Conservation (phyloP, 495 filamentous ascomycete species). For the Parachaetomium inaequale region DNA sequence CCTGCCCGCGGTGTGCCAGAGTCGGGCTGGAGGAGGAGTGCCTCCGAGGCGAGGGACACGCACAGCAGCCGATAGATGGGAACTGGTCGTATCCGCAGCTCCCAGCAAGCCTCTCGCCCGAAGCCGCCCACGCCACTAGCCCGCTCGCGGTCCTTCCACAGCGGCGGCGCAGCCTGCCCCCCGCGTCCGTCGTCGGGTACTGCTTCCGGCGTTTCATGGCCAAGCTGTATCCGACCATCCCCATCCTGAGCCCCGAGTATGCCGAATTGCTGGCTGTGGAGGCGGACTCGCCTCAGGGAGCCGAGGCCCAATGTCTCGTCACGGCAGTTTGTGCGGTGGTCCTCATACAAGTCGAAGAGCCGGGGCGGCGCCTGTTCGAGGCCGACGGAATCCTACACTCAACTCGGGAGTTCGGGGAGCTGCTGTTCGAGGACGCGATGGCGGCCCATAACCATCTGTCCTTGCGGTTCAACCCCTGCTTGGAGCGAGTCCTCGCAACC, state of each 20-base stretch:
- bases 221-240: constrained; percentile 42
- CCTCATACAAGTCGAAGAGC: constrained; percentile 35
- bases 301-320: constrained; percentile 35
- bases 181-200: constrained; percentile 26
- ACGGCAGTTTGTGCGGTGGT: constrained; percentile 36
- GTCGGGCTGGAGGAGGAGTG: constrained; percentile 31
- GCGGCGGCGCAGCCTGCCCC: constrained; percentile 6
- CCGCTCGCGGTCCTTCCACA: not conserved
- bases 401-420: not conserved
- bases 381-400: constrained; percentile 1
- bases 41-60: not conserved
- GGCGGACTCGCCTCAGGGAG: constrained; percentile 22
- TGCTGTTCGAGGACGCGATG: constrained; percentile 1
- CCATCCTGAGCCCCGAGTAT: constrained; percentile 35
- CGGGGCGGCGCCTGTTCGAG: constrained; percentile 13
- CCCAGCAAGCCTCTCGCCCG: constrained; percentile 2
- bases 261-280: constrained; percentile 24
- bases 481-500: constrained; percentile 60
- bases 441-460: not conserved
- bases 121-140: not conserved
- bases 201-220: constrained; percentile 42
- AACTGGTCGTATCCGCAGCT: constrained; percentile 6
- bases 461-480: constrained; percentile 40
- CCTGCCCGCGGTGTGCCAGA: constrained; percentile 29
- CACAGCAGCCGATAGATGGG: not conserved